Conservation (phyloP, 108 stramenopile species). For the Nitzschia inconspicua region DNA sequence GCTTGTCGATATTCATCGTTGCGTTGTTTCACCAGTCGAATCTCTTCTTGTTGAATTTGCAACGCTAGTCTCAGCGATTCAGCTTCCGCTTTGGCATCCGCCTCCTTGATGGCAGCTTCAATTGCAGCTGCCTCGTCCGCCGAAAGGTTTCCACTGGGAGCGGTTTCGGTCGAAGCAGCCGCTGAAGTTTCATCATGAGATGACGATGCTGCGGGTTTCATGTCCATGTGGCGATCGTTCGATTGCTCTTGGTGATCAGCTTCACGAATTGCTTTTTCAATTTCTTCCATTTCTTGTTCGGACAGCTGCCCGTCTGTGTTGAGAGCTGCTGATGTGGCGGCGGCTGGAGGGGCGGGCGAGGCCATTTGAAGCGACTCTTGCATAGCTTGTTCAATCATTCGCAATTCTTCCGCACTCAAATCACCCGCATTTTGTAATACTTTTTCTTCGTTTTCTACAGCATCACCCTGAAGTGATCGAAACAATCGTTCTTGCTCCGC, state of each 20-base stretch:
- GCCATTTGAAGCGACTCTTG: neutral
- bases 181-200: neutral
- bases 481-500: slow-evolving; percentile 22
- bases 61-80: slow-evolving; percentile 48
- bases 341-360: neutral
- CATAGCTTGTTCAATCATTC: slow-evolving; percentile 8
- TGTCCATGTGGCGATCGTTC: neutral
- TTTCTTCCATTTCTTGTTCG: slow-evolving; percentile 37
- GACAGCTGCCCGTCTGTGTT: slow-evolving; percentile 3
- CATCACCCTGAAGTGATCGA: neutral
- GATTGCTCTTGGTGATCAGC: slow-evolving; percentile 39
- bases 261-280: slow-evolving; percentile 43
- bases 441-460: neutral
- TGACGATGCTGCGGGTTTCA: neutral
- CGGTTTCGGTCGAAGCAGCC: neutral
- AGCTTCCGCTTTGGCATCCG: slow-evolving; percentile 28
- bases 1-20: no score
- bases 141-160: neutral
- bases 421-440: neutral
- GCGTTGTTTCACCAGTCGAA: slow-evolving; percentile 1
- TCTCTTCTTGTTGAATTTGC: slow-evolving; percentile 52
- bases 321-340: neutral
- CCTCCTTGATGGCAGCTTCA: slow-evolving; percentile 18
- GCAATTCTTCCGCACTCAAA: slow-evolving; percentile 3
- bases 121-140: slow-evolving; percentile 15